These are phyloP conservation scores for Teunomyces pallodes DNA, from an alignment of 805 yeast species.

Conservation along the genomic window DNA sequence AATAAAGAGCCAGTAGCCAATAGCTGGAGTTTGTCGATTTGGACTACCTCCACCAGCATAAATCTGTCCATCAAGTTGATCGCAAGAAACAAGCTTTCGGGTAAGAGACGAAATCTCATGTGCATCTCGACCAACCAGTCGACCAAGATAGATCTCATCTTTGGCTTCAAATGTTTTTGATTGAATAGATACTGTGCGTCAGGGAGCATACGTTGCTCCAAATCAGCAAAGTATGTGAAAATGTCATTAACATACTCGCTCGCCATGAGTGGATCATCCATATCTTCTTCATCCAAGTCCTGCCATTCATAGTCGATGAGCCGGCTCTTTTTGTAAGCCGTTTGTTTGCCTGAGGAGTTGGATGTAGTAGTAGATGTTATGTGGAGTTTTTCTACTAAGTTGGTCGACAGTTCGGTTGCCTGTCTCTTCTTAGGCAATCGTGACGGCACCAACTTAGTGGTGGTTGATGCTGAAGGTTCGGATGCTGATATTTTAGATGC, in stretches of 20 bases:
- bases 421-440: constrained; percentile 50
- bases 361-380: constrained; percentile 10
- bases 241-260: constrained; percentile 89
- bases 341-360: not conserved
- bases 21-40: constrained; percentile 76
- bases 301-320: constrained; percentile 58
- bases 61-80: constrained; percentile 86
- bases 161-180: constrained; percentile 70
- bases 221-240: constrained; percentile 70
- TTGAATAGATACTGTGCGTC: constrained; percentile 63
- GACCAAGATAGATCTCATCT: constrained; percentile 81
- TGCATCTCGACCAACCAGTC: constrained; percentile 95
- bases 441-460: constrained; percentile 20
- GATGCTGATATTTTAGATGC: constrained; percentile 2
- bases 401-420: constrained; percentile 55
- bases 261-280: constrained; percentile 79
- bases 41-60: constrained; percentile 69
- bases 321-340: constrained; percentile 35
- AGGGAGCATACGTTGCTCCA: constrained; percentile 73
- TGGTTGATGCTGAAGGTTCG: constrained; percentile 7
- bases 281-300: constrained; percentile 68
- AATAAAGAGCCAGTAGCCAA: constrained; percentile 83
- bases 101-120: constrained; percentile 73
- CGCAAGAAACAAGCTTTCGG: constrained; percentile 82
- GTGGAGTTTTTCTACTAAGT: constrained; percentile 35